Conservation (phyloP, 2,329 filamentous ascomycete species). For the Ascochyta lentis region DNA sequence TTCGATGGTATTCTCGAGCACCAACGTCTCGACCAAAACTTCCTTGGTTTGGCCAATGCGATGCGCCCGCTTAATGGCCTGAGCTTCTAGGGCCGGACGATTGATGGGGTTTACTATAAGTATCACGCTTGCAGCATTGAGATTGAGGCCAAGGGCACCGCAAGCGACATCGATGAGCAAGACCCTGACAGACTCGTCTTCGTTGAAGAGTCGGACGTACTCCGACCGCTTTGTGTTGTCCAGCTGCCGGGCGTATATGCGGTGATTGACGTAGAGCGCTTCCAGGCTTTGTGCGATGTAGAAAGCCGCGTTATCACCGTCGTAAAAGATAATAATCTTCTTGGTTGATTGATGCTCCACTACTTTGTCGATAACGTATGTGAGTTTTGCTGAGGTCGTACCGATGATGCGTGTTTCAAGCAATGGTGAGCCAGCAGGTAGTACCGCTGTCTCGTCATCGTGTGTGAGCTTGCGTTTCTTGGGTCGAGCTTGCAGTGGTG, state of each 20-base stretch:
- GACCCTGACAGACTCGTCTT: conserved; percentile 72
- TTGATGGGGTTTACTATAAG: conserved; percentile 91
- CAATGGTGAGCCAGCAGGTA: conserved; percentile 60
- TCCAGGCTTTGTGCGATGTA: conserved; percentile 86
- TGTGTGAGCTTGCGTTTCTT: conserved; percentile 45
- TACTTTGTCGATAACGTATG: conserved; percentile 80
- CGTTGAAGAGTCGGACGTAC: conserved; percentile 81
- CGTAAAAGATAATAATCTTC: conserved; percentile 93
- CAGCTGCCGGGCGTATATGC: conserved; percentile 71
- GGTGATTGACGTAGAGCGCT: conserved; percentile 67
- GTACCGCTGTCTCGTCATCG: conserved; percentile 36
- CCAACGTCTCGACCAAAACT: conserved; percentile 85
- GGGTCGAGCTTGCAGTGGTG: conserved; percentile 19
- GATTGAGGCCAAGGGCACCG: conserved; percentile 86
- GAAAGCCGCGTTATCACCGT: conserved; percentile 83
- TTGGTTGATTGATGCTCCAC: conserved; percentile 71
- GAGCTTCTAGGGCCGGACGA: conserved; percentile 82
- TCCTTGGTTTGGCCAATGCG: conserved; percentile 81
- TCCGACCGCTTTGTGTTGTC: conserved; percentile 68
- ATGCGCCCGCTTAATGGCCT: conserved; percentile 89
- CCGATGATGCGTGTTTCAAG: conserved; percentile 70
- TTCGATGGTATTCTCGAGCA: conserved; percentile 81
- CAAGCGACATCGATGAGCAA: conserved; percentile 91
- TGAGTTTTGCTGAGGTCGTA: conserved; percentile 85
- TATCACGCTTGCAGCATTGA: conserved; percentile 81